Base-by-base conservation (phyloP, 108 stramenopile genomes). In the Nitzschia sp. region DNA sequence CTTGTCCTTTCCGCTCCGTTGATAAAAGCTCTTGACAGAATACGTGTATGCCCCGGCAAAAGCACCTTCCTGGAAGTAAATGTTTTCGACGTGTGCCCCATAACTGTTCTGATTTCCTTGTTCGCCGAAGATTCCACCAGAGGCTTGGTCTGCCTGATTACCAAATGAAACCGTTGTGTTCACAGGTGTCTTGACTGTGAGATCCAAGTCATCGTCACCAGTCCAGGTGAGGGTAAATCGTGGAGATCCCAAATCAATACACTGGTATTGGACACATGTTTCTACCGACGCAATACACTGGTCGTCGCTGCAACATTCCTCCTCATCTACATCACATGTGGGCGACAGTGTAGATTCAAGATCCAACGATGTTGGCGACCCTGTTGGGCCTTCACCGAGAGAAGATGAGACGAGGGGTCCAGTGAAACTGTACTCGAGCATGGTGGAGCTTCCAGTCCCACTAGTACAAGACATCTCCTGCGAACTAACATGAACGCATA, bases 191-290 rank as follows among this genome's bases (percentile, higher is more conserved):
- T 70, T 14, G 0, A 70, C 58, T 60, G 39, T 41, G 5, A 70
- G 50, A 10, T 70, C 69, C 37, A 70, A 53, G 50, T 60, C 69
- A 24, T 70, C 69, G 26, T 70, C 69, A 0, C 69, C 69, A 6
- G 69, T 70, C 69, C 69, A 70, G 9, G 57, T 60, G 10, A 70
- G 48, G 17, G 58, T 70, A 37, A 70, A 70, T 2, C 69, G 69
- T 20, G 58, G 69, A 37, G 34, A 48, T 50, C 69, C 69, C 20
- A 59, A 46, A 56, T 59, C 57, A 22, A 70, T 52, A 39, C 69
- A 70, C 17, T 21, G 29, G 10, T 15, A 24, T 21, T 60, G 58
- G 7, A 60, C 58, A 25, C 69, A 70, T 8, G 52, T 53, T 40
- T 70, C 69, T 10, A 70, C 29, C 8, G 44, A 43, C 2, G 50